A percentile compares a stretch with the other conserved stretches of the same genome.
Conservation (phyloP, 176 grass and related monocot genomes). For the Dendrocalamus sinicus region DNA sequence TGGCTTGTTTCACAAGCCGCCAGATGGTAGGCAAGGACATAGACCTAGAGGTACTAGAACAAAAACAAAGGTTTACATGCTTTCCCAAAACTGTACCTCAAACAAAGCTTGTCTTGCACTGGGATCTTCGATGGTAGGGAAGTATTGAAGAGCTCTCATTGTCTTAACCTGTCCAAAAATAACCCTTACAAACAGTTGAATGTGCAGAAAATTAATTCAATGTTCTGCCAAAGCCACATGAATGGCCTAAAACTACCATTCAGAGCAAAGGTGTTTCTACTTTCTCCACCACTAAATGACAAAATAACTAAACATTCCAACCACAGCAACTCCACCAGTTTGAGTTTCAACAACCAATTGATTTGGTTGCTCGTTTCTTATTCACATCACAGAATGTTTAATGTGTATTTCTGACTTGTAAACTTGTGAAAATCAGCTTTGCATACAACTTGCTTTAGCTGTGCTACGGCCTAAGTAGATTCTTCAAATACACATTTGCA, state of each 20-base stretch:
- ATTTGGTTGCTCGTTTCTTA: conserved; percentile 15
- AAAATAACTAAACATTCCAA: background rate
- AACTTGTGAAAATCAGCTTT: background rate
- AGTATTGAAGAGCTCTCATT: conserved; percentile 99
- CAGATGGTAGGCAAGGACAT: background rate
- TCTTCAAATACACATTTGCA: background rate
- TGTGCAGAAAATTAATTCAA: background rate
- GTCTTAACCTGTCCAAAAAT: conserved; percentile 80
- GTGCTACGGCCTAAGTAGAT: background rate
- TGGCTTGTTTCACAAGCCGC: background rate
- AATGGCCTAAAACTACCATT: conserved; percentile 11
- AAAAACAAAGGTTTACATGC: background rate
- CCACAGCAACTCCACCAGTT: background rate
- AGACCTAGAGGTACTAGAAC: background rate
- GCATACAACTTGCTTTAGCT: background rate
- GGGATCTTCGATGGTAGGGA: conserved; percentile 91
- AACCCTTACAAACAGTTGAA: conserved; percentile 16
- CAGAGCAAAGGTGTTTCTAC: background rate
- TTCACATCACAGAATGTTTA: background rate
- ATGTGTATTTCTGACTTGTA: background rate
- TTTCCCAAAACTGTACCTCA: conserved; percentile 59
- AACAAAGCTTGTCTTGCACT: conserved; percentile 90
- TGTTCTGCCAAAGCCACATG: background rate
- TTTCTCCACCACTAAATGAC: background rate
- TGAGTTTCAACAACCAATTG: background rate